Base-by-base conservation (phyloP, 164 flowering plant genomes). In the Tetracentron sinense region DNA sequence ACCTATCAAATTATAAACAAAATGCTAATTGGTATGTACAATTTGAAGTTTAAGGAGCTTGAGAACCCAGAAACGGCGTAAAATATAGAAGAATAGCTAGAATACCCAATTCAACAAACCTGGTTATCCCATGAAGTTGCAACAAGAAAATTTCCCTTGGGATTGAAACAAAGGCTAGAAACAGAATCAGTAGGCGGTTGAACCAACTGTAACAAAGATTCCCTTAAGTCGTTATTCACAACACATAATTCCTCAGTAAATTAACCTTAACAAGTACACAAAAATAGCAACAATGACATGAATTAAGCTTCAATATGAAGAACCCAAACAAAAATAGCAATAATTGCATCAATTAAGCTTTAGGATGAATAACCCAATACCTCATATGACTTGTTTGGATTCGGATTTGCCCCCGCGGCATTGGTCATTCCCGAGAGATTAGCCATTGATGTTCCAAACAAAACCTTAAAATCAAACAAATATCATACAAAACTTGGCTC, bases 61-160 rank as follows among this genome's bases (percentile, higher is more conserved):
- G n/a, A n/a, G n/a, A n/a, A n/a, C n/a, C n/a, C n/a, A n/a, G n/a
- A n/a, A n/a, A n/a, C n/a, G n/a, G n/a, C n/a, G n/a, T n/a, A n/a
- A n/a, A n/a, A n/a, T n/a, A n/a, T n/a, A n/a, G n/a, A n/a, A n/a
- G n/a, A n/a, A n/a, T n/a, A n/a, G n/a, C n/a, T 42, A 17, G n/a
- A 44, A 51, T 51, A 42, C 30, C 16, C 27, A 60, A 52, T n/a
- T 14, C 22, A 42, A 70, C 62, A 51, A 66, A 91, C 99, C 96
- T 92, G 97, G 57, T 92, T 92, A 72, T 95, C 99, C 99, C 99
- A 95, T 20, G 99, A 95, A 55, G 97, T 85, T 2, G 96, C 96
- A 8, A 95, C 82, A 46, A 95, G 80, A 56, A 62, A 67, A 78
- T 90, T 92, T 11, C 86, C 92, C 77, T 85, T 88, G 17, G 99